Evolutionary conservation across 2,329 filamentous ascomycete species (phyloP).

Genomic region (Fusarium globosum): DNA sequence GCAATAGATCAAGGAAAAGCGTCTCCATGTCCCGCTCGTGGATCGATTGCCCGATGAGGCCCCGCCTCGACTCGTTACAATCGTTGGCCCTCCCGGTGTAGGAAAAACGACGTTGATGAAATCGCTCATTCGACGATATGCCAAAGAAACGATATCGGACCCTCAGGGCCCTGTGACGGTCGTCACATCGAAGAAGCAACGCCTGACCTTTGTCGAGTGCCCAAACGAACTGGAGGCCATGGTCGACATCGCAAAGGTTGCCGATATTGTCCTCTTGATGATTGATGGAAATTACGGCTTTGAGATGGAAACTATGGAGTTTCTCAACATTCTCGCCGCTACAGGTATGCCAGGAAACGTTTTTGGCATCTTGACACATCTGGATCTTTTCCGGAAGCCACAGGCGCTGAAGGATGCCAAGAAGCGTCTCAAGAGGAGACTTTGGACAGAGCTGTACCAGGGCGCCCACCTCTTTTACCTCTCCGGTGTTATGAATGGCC

Average conservation of each 20-base stretch:
- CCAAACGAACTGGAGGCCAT: slow-evolving; percentile 96
- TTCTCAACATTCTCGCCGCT: slow-evolving; percentile 90
- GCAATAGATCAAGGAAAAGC: slow-evolving; percentile 87
- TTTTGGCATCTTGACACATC: slow-evolving; percentile 94
- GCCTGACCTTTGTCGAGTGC: slow-evolving; percentile 95
- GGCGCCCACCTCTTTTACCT: slow-evolving; percentile 98
- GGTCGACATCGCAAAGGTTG: slow-evolving; percentile 97
- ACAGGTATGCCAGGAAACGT: slow-evolving; percentile 99
- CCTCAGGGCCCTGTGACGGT: slow-evolving; percentile 94
- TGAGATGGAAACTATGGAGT: slow-evolving; percentile 99
- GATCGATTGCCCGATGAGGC: slow-evolving; percentile 96
- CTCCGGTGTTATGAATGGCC: slow-evolving; percentile 94
- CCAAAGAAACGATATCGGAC: slow-evolving; percentile 91
- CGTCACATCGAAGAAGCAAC: slow-evolving; percentile 94
- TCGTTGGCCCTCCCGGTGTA: slow-evolving; percentile 93
- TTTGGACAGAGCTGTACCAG: slow-evolving; percentile 97
- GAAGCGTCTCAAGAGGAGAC: slow-evolving; percentile 92
- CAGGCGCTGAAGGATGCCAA: slow-evolving; percentile 93
- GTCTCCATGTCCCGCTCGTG: slow-evolving; percentile 94
- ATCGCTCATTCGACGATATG: slow-evolving; percentile 91
- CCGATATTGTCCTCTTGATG: slow-evolving; percentile 96
- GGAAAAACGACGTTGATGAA: slow-evolving; percentile 97
- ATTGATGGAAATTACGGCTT: slow-evolving; percentile 99
- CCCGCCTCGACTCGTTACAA: slow-evolving; percentile 89
- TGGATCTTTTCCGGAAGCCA: slow-evolving; percentile 95